phyloP scores from a whole-genome alignment of 306 rosid species.

The Urtica urens region DNA sequence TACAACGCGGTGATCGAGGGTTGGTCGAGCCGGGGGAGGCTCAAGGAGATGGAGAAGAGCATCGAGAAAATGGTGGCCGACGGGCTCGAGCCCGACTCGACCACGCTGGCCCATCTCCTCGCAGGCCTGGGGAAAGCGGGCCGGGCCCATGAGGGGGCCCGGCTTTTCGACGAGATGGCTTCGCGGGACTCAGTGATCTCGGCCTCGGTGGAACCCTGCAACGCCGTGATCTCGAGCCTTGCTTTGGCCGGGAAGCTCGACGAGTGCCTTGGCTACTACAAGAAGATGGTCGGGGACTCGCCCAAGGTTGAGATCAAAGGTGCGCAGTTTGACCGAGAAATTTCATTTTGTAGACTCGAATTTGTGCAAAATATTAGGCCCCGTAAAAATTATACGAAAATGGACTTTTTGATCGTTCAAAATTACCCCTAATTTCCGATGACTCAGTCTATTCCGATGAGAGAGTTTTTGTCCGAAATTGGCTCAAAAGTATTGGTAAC shows the following conservation, averaged over 20 bases:
- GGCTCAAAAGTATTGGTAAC: too few relatives aligned
- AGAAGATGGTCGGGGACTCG: constrained; percentile 42
- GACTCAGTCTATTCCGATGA: too few relatives aligned
- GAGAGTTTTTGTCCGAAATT: too few relatives aligned
- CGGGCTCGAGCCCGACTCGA: constrained; percentile 45
- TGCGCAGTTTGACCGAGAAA: too few relatives aligned
- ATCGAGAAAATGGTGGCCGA: constrained; percentile 47
- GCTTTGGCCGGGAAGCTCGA: constrained; percentile 38
- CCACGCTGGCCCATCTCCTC: constrained; percentile 34
- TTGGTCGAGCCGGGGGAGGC: constrained; percentile 59
- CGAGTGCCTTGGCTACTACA: constrained; percentile 44
- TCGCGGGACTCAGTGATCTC: constrained; percentile 33
- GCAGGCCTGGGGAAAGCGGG: constrained; percentile 78
- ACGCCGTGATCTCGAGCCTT: constrained; percentile 67
- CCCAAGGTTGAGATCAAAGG: too few relatives aligned
- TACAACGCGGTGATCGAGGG: constrained; percentile 53
- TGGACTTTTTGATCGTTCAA: too few relatives aligned
- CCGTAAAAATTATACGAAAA: too few relatives aligned
- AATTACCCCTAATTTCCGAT: too few relatives aligned
- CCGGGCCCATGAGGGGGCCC: constrained; percentile 41
- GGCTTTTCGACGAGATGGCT: constrained; percentile 42
- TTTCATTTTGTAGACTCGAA: too few relatives aligned
- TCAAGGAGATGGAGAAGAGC: constrained; percentile 43
- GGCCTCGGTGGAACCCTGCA: too few relatives aligned
- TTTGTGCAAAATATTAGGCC: too few relatives aligned